These are phyloP conservation scores for Sporothrix sp. DNA, from an alignment of 2,329 filamentous ascomycete species.

Conservation along the genomic window DNA sequence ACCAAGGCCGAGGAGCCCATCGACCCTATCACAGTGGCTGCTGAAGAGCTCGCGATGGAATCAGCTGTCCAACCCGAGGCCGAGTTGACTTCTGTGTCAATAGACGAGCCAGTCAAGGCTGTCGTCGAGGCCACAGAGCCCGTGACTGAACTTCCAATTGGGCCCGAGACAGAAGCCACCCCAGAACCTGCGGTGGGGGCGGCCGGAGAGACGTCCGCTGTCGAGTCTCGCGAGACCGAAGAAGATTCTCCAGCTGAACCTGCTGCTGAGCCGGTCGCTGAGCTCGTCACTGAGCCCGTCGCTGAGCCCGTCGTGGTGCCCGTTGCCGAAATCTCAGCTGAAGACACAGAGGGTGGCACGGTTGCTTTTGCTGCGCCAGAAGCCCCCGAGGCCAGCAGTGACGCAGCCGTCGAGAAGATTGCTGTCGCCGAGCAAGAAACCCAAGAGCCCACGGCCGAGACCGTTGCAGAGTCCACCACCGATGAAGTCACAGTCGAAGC, in stretches of 20 bases:
- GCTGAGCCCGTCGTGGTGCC: background rate
- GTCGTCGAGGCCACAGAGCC: background rate
- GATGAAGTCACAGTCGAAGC: too few species aligned
- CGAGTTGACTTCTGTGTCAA: too few species aligned
- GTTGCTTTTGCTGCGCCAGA: too few species aligned
- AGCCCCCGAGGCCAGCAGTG: too few species aligned
- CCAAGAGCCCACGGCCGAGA: too few species aligned
- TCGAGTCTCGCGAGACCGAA: too few species aligned
- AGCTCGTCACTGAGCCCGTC: background rate
- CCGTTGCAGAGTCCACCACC: too few species aligned
- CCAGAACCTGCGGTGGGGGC: background rate
- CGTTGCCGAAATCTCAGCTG: background rate
- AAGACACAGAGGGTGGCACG: too few species aligned
- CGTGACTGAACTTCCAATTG: background rate
- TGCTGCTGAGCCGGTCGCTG: conserved; percentile 6
- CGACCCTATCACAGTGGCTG: background rate
- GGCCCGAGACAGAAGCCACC: background rate
- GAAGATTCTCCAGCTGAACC: background rate
- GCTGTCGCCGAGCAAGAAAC: background rate
- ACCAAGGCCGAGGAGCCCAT: too few species aligned
- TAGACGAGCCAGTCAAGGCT: background rate
- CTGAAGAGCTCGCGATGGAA: too few species aligned
- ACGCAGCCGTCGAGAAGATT: too few species aligned
- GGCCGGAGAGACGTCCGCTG: background rate
- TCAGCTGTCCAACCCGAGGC: background rate